Base-by-base conservation (phyloP, 164 flowering plant species). In the Tinospora cordifolia region DNA sequence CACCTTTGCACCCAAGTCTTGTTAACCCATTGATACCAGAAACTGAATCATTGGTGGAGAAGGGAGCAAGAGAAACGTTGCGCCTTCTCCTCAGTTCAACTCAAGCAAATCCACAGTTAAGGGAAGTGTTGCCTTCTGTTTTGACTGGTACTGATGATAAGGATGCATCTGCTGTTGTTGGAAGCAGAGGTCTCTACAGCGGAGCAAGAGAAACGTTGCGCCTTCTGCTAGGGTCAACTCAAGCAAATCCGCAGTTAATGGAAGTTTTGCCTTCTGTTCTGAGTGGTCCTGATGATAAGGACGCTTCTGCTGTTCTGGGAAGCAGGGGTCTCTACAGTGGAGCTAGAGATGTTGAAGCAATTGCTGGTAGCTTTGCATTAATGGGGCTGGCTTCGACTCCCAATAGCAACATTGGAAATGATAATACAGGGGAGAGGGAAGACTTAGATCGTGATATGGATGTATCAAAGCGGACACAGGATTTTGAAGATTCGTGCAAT, bases 41-140 rank as follows among this genome's bases (percentile, higher is more conserved):
- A 36, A 69, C 85, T 9, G 96, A 90, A 46, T 84, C 96, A 7
- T 36, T 77, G 70, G 83, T 85, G 49, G 99, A 92, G 67, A 87
- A 87, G 65, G 83, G 92, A 71, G 98, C 99, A 1, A 85, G 94
- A 67, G 98, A 94, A 77, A 94, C 99, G 0, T 78, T 94, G 44
- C 84, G 95, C 44, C 74, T 88, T 74, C 93, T 94, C 66, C 78
- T 94, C 2, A 81, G 84, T 67, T 86, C 97, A 0, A 80, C 81
- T 60, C 88, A 88, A 83, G 57, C 79, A 8, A 79, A 69, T 69
- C 77, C 84, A 8, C 81, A 76, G 69, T 68, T 85, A 68, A 74
- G 87, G 72, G 82, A 76, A 69, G 84, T 82, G 62, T 66, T 86
- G 25, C 90, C 93, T 38, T 74, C 83, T 27, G 83, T 83, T 40